These are phyloP conservation scores for Apiospora arundinis DNA, from an alignment of 2,329 filamentous ascomycete species.

Conservation along the genomic window DNA sequence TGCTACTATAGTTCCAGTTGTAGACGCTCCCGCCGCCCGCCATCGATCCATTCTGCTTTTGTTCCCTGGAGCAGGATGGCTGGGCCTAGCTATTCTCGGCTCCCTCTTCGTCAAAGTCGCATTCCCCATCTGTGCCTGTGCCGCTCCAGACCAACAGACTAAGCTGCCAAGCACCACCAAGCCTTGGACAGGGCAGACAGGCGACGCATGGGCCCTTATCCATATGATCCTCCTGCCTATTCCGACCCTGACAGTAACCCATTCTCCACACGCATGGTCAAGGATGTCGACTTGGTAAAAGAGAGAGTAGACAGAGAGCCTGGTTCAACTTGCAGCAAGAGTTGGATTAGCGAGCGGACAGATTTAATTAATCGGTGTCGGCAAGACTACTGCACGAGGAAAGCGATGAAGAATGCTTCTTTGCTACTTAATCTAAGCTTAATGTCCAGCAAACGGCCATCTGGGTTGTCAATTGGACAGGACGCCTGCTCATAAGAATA, in stretches of 20 bases:
- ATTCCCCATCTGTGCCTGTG: not conserved
- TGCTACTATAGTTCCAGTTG: too few species aligned
- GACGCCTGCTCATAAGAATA: not conserved
- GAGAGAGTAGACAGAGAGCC: not conserved
- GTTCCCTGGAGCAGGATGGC: not conserved
- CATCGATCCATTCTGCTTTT: not conserved
- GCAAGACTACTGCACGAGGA: not conserved
- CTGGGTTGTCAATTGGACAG: not conserved
- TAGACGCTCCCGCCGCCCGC: too few species aligned
- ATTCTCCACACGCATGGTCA: not conserved
- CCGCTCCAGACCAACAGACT: not conserved
- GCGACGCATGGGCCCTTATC: conserved; percentile 4
- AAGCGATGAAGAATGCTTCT: not conserved
- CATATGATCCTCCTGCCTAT: conserved; percentile 14
- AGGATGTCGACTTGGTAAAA: not conserved
- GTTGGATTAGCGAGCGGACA: conserved; percentile 1
- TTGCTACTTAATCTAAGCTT: not conserved
- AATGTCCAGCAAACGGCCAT: not conserved
- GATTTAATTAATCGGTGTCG: conserved; percentile 1
- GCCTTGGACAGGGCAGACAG: not conserved
- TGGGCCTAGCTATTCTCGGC: not conserved
- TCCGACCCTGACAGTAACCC: not conserved
- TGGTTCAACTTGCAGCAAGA: not conserved
- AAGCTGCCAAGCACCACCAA: not conserved
- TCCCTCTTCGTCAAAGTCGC: not conserved